phyloP scores from a whole-genome alignment of 306 rosid genomes.

The Lathyrus sativus region DNA sequence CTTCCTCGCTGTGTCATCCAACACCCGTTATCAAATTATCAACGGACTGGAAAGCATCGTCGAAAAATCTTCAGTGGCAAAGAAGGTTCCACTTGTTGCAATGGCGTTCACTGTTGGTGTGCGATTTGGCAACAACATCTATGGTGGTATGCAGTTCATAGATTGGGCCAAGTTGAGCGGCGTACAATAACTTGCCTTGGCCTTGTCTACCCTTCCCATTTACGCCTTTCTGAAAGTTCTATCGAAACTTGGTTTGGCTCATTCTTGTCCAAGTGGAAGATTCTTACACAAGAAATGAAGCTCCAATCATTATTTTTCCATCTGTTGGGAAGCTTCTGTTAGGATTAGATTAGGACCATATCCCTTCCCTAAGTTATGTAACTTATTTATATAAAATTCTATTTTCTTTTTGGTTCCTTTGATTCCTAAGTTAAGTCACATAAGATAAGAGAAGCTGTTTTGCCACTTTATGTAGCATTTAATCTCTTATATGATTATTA shows the following conservation, averaged over 20 bases:
- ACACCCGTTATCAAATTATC: slow-evolving; percentile 81
- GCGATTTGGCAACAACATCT: slow-evolving; percentile 82
- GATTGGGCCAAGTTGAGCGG: slow-evolving; percentile 98
- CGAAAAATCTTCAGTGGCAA: slow-evolving; percentile 75
- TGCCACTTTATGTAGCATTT: too few species aligned
- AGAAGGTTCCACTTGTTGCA: slow-evolving; percentile 79
- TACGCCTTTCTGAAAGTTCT: slow-evolving; percentile 21
- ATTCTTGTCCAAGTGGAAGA: slow-evolving; percentile 25
- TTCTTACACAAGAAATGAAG: slow-evolving; percentile 32
- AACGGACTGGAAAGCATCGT: slow-evolving; percentile 82
- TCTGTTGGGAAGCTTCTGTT: too few species aligned
- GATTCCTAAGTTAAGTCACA: background rate
- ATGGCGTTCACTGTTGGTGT: slow-evolving; percentile 85
- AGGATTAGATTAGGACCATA: slow-evolving; percentile 25
- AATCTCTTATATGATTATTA: too few species aligned
- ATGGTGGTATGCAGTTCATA: slow-evolving; percentile 93
- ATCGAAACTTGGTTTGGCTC: slow-evolving; percentile 24
- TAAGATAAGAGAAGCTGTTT: background rate
- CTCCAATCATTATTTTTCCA: slow-evolving; percentile 21
- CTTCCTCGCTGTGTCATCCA: slow-evolving; percentile 91
- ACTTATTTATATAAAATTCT: slow-evolving; percentile 7
- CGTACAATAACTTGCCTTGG: slow-evolving; percentile 54
- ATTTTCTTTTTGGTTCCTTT: background rate
- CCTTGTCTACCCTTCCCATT: background rate
- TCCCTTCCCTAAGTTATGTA: slow-evolving; percentile 21